These are phyloP conservation scores for Wickerhamiella vanderwaltii DNA, from an alignment of 805 yeast genomes.

Conservation along the genomic window DNA sequence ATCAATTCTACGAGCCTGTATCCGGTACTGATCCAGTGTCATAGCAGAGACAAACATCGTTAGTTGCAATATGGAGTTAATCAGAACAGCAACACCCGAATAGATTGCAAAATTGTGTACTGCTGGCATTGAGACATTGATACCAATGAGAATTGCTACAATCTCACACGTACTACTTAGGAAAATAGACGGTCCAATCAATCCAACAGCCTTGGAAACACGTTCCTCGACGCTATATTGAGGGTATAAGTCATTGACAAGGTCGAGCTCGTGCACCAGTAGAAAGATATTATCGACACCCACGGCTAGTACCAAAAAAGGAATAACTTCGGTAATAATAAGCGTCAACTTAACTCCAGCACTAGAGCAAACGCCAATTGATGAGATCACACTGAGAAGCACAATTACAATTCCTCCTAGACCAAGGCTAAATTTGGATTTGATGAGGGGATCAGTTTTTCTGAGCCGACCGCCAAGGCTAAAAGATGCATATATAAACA, in stretches of 20 bases:
- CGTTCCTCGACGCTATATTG: conserved; percentile 43
- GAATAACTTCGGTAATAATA: conserved; percentile 93
- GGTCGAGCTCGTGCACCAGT: conserved; percentile 64
- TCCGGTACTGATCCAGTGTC: conserved; percentile 51
- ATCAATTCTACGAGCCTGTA: conserved; percentile 49
- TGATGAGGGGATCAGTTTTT: conserved; percentile 24
- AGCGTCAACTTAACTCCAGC: conserved; percentile 77
- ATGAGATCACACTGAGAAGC: conserved; percentile 61
- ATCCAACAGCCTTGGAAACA: conserved; percentile 50
- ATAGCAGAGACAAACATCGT: conserved; percentile 70
- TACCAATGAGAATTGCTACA: conserved; percentile 66
- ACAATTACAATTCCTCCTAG: conserved; percentile 76
- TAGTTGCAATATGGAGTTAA: conserved; percentile 67
- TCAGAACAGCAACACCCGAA: conserved; percentile 72
- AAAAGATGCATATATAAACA: conserved; percentile 80
- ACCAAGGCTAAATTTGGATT: conserved; percentile 65
- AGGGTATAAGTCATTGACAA: conserved; percentile 37
- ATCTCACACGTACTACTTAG: conserved; percentile 67
- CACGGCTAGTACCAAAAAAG: conserved; percentile 80
- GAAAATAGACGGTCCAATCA: conserved; percentile 79
- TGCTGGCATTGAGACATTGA: conserved; percentile 87
- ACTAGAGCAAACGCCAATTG: conserved; percentile 69
- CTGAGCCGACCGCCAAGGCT: conserved; percentile 55
- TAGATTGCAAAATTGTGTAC: conserved; percentile 86
- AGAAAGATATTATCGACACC: conserved; percentile 94